Evolutionary conservation across 345 rosid genomes (phyloP).

Genomic region (Stellera chamaejasme): DNA sequence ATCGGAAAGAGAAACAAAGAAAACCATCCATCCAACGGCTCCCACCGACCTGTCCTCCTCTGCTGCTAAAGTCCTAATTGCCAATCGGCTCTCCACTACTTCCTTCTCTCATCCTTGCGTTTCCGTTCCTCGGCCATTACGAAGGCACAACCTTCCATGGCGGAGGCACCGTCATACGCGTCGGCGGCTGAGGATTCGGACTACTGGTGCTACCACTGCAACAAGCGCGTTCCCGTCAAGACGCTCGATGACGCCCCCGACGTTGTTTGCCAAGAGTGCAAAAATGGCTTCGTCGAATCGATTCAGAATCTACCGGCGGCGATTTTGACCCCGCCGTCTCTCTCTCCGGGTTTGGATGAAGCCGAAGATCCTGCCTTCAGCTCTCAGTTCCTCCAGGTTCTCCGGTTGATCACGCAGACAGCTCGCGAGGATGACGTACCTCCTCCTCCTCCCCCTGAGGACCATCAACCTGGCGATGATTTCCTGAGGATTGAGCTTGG

Average conservation of each 20-base stretch:
- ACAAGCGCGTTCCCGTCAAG: conserved; percentile 55
- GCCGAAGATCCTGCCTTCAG: conserved; percentile 42
- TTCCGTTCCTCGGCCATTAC: conserved; percentile 1
- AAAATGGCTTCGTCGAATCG: conserved; percentile 63
- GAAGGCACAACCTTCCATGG: conserved; percentile 25
- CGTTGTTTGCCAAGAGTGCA: conserved; percentile 58
- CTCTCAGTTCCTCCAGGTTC: conserved; percentile 56
- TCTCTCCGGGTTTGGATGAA: conserved; percentile 40
- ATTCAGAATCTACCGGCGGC: conserved; percentile 30
- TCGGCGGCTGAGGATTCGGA: conserved; percentile 20
- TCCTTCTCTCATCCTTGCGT: not conserved
- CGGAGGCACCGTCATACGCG: conserved; percentile 33
- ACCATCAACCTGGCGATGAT: conserved; percentile 38
- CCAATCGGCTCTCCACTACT: conserved; percentile 11
- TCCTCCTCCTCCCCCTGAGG: conserved; percentile 31
- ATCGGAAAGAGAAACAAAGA: too few species aligned
- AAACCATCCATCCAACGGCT: too few species aligned
- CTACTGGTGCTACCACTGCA: conserved; percentile 74
- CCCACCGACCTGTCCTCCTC: too few species aligned
- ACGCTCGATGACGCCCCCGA: conserved; percentile 32
- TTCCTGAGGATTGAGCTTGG: conserved; percentile 47
- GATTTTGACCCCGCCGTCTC: conserved; percentile 25
- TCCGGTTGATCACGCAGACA: conserved; percentile 46
- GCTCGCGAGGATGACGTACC: conserved; percentile 44
- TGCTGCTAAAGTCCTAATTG: too few species aligned